phyloP scores from a whole-genome alignment of 495 filamentous ascomycete genomes.

The Xylaria acuta region DNA sequence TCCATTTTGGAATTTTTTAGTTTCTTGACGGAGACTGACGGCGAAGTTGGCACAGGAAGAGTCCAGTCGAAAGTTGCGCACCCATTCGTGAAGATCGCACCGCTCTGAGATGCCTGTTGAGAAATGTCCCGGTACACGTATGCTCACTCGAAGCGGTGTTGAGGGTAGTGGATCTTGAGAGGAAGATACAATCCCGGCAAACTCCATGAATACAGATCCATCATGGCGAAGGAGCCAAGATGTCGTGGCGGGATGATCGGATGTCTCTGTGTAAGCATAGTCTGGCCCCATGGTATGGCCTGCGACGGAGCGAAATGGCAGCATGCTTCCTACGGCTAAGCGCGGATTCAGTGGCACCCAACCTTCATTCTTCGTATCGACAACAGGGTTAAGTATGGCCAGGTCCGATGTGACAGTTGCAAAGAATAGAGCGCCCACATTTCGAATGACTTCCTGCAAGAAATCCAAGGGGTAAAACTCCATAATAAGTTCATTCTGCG shows the following conservation, averaged over 20 bases:
- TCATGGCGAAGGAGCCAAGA: background rate
- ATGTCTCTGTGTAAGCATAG: background rate
- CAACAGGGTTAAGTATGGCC: background rate
- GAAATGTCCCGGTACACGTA: background rate
- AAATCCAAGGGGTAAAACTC: conserved; percentile 4
- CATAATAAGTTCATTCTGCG: background rate
- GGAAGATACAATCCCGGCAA: background rate
- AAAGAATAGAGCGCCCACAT: background rate
- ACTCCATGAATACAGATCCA: background rate
- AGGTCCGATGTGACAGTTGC: background rate
- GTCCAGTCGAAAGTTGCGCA: background rate
- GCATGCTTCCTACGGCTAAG: background rate
- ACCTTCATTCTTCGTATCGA: background rate
- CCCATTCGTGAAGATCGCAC: background rate
- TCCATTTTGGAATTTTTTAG: background rate
- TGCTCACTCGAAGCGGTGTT: background rate
- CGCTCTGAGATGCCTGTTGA: background rate
- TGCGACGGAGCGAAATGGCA: background rate
- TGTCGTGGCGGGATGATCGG: background rate
- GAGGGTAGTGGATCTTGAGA: background rate
- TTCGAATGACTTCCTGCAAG: background rate
- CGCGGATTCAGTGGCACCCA: background rate
- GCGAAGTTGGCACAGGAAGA: background rate
- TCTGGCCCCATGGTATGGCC: background rate
- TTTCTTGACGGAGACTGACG: background rate